Percentiles rank a stretch among this genome's conserved stretches.
These are phyloP conservation scores for Carex myosuroides DNA, from an alignment of 176 grass and related monocot genomes.

Conservation along the genomic window DNA sequence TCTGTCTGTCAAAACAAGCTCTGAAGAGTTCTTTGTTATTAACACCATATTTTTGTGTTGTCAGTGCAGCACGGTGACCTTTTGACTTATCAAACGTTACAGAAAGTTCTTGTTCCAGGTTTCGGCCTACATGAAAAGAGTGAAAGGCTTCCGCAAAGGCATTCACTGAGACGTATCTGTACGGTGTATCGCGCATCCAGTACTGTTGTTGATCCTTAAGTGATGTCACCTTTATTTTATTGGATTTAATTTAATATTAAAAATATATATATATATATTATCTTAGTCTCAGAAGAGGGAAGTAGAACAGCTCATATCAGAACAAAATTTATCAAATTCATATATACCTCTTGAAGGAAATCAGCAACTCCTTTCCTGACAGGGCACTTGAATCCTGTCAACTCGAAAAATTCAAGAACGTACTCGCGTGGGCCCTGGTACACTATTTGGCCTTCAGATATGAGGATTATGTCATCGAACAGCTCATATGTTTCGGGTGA, in stretches of 20 bases:
- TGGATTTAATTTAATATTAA: no score
- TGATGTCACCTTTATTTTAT: slow-evolving; percentile 33
- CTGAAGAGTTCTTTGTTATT: slow-evolving; percentile 34
- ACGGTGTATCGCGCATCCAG: slow-evolving; percentile 15
- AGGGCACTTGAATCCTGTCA: slow-evolving; percentile 42
- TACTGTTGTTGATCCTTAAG: slow-evolving; percentile 48
- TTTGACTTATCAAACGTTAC: slow-evolving; percentile 22
- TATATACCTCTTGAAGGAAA: slow-evolving; percentile 20
- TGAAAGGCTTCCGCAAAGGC: slow-evolving; percentile 33
- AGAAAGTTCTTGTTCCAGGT: slow-evolving; percentile 12
- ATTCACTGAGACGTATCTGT: slow-evolving; percentile 33
- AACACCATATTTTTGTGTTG: slow-evolving; percentile 29
- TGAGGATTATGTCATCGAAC: slow-evolving; percentile 50
- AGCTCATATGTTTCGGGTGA: slow-evolving; percentile 44
- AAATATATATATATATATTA: no score
- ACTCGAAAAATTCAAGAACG: slow-evolving; percentile 44
- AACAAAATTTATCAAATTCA: no score
- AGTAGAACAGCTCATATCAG: no score
- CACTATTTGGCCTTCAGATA: slow-evolving; percentile 43
- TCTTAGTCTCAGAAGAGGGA: no score
- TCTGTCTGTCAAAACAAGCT: slow-evolving; percentile 28
- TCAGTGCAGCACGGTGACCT: slow-evolving; percentile 36
- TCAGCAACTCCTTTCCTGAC: slow-evolving; percentile 47
- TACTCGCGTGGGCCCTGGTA: slow-evolving; percentile 50
- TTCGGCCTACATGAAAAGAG: slow-evolving; percentile 29